phyloP scores from a whole-genome alignment of 129 eudicot genomes.

The Flaveria trinervia region DNA sequence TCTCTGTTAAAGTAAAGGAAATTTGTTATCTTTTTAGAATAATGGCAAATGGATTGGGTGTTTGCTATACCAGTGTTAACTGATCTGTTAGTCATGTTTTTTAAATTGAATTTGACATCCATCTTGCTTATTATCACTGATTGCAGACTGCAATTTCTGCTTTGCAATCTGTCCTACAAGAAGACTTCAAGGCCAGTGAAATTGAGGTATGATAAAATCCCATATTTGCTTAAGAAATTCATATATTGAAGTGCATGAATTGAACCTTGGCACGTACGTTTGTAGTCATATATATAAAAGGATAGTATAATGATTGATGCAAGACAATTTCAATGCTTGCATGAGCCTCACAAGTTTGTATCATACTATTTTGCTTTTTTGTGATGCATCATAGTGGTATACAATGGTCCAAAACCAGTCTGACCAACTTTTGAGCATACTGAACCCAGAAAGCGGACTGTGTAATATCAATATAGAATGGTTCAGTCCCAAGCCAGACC shows the following conservation, averaged over 20 bases:
- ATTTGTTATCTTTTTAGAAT: not conserved
- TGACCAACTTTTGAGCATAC: not conserved
- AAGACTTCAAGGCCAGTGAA: conserved; percentile 96
- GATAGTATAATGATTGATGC: not conserved
- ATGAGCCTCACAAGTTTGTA: not conserved
- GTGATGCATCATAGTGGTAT: not conserved
- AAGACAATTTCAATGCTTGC: not conserved
- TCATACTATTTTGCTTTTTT: not conserved
- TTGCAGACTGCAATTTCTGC: conserved; percentile 95
- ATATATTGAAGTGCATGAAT: not conserved
- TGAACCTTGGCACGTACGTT: not conserved
- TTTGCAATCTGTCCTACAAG: conserved; percentile 93
- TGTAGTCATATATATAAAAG: not conserved
- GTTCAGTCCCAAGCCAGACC: not conserved
- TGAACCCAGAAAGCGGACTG: not conserved
- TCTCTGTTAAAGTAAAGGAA: not conserved
- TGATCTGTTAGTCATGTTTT: not conserved
- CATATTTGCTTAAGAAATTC: not conserved
- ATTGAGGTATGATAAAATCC: conserved; percentile 67
- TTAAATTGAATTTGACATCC: conserved; percentile 11
- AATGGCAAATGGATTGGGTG: not conserved
- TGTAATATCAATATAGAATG: not conserved
- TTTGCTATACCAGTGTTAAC: not conserved
- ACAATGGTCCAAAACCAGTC: not conserved
- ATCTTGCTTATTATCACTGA: conserved; percentile 14